Evolutionary conservation across 768 basidiomycete species (phyloP), one percentile per base, ranked within the genome.

Genomic region (Strobilomyces confusus): DNA sequence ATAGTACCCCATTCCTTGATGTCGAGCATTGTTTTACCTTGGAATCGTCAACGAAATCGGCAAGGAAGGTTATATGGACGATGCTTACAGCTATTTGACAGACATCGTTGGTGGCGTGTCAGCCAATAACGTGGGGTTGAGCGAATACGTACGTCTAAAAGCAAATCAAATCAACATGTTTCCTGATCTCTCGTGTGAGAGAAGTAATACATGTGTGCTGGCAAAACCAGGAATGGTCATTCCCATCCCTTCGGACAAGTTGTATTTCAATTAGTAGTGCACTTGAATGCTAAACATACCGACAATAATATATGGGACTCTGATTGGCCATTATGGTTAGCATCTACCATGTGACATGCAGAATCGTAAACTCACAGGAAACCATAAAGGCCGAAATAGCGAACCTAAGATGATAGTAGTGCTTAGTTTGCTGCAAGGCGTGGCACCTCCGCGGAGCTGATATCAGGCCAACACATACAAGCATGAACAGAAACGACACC

Each of bases 131-230:
- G 11, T 33, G 37, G 19, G n/a, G 26, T n/a, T 15, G 9, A 1
- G 3, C 29, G 19, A 36, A 20, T 14, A 49, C 55, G 25, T 43
- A 58, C 58, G 20, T 14, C 58, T 58, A 41, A 12, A 29, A 4
- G 1, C 5, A 9, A 4, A 34, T n/a, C n/a, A n/a, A n/a, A n/a
- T 47, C 26, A 46, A 48, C 25, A 29, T 6, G 14, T 8, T 11
- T 5, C 4, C 34, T 17, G 25, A 19, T 22, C 26, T 14, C 4
- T n/a, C 2, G 3, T 0, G 11, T 15, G 9, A 13, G 15, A 34
- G 12, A n/a, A 36, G 33, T 40, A 15, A 26, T 56, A 58, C 58
- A 32, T 45, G 36, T 29, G 32, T 32, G 22, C 22, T n/a, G 41
- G 57, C 19, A 11, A 3, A 20, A 1, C 6, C 22, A 3, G 22